Evolutionary conservation across 2,329 filamentous ascomycete genomes (phyloP), one percentile per base, ranked within the genome.

Genomic region (Cladophialophora immunda): DNA sequence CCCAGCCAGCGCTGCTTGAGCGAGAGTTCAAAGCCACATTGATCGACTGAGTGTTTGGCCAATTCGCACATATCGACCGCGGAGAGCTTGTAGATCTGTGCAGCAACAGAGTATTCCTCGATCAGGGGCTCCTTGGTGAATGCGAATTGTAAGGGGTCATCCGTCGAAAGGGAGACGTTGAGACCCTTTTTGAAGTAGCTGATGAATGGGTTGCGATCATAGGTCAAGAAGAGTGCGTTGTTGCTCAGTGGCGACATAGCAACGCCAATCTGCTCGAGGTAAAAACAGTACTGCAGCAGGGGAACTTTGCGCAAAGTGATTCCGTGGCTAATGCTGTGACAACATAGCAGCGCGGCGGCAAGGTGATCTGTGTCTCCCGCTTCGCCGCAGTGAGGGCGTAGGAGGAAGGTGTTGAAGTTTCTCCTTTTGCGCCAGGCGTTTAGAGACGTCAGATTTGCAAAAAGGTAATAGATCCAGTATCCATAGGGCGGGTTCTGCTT

Each of bases 171-270:
- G 1, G 94, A 98, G 6, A 99, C 94, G 76, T 99, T 99, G 59
- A 99, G 81, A 0, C 95, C 95, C 63, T 95, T 90, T 76, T 92
- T 91, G 83, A 99, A 99, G 80, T 99, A 99, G 75, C 92, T 92
- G 73, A 97, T 86, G 80, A 97, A 99, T 0, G 95, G 95, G 73
- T 99, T 99, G 66, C 96, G 89, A 78, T 99, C 95, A 76, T 99
- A 98, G 0, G 94, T 93, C 60, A 99, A 82, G 81, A 99, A 99
- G 34, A 99, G 82, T 0, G 95, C 95, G 74, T 99, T 99, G 82
- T 99, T 99, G 79, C 93, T 97, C 54, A 99, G 85, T 2, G 95
- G 95, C n/a, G 94, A 98, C 95, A 99, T 99, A 68, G 95, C 95
- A 70, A 99, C 95, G 65, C 95, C 95, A 69, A 99, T 97, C 76